Evolutionary conservation across 192 early-diverging fungal species (phyloP).

Genomic region (Irineochytrium annulatum): DNA sequence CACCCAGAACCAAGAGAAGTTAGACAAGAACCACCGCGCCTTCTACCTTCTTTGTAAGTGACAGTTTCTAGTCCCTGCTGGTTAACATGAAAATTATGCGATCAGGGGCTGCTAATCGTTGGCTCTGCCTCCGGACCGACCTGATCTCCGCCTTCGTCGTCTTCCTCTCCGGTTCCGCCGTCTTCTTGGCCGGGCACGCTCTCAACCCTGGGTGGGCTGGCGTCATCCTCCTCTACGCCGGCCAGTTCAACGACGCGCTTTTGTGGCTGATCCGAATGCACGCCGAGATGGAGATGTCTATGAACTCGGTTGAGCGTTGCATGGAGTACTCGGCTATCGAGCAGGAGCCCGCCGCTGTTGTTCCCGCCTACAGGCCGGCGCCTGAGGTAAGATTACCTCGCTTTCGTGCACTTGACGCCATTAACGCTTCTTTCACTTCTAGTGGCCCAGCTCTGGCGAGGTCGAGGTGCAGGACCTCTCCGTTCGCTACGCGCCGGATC

Average conservation of each 20-base stretch:
- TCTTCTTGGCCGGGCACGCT: conserved; percentile 45
- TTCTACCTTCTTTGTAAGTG: conserved; percentile 17
- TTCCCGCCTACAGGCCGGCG: conserved; percentile 12
- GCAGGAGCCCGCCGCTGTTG: conserved; percentile 56
- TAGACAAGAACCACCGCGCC: conserved; percentile 29
- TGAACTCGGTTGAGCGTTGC: conserved; percentile 87
- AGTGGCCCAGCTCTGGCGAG: conserved; percentile 33
- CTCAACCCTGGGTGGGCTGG: conserved; percentile 82
- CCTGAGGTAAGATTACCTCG: background rate
- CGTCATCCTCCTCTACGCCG: conserved; percentile 70
- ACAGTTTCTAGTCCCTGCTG: background rate
- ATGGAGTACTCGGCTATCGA: conserved; percentile 70
- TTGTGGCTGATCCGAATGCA: conserved; percentile 71
- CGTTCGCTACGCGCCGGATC: conserved; percentile 56
- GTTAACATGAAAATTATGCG: background rate
- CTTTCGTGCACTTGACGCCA: no score
- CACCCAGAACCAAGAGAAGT: conserved; percentile 9
- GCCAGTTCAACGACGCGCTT: conserved; percentile 68
- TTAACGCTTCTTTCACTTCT: no score
- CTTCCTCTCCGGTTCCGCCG: conserved; percentile 67
- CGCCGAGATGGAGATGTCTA: conserved; percentile 71
- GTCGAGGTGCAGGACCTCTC: conserved; percentile 59
- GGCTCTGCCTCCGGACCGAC: conserved; percentile 85
- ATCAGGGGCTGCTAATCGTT: conserved; percentile 45
- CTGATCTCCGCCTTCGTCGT: conserved; percentile 71